These are phyloP conservation scores for Colletotrichum sp. DNA, from an alignment of 2,329 filamentous ascomycete species.

Conservation along the genomic window DNA sequence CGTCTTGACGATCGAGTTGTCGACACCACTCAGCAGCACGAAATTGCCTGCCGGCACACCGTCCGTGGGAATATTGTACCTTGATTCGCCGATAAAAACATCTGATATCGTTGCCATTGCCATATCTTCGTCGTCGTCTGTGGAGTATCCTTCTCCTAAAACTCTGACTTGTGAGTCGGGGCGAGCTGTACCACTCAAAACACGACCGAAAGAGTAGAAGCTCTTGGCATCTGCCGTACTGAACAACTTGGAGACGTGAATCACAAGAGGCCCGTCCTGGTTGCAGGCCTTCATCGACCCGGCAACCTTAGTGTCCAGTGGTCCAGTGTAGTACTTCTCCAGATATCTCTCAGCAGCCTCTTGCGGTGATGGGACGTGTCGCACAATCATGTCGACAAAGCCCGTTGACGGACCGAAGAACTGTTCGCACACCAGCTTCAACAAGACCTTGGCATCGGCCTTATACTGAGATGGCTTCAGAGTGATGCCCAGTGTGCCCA, in stretches of 20 bases:
- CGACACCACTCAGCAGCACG: constrained; percentile 89
- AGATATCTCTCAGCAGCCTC: constrained; percentile 79
- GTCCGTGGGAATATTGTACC: constrained; percentile 91
- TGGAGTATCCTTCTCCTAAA: constrained; percentile 91
- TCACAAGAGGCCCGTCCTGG: constrained; percentile 87
- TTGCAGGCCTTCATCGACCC: constrained; percentile 82
- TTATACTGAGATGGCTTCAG: constrained; percentile 94
- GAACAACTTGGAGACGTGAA: constrained; percentile 93
- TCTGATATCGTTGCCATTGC: constrained; percentile 81
- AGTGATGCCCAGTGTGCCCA: constrained; percentile 79
- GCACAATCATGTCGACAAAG: constrained; percentile 94
- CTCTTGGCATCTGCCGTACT: constrained; percentile 88
- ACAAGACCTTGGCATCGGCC: constrained; percentile 84
- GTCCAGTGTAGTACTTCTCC: constrained; percentile 90
- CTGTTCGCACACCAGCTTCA: constrained; percentile 90
- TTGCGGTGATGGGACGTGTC: constrained; percentile 86
- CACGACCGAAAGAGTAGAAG: constrained; percentile 89
- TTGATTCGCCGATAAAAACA: constrained; percentile 88
- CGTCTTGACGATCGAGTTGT: constrained; percentile 98
- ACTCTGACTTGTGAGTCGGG: constrained; percentile 86
- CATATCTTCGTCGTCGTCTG: constrained; percentile 99
- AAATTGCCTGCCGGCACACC: constrained; percentile 94
- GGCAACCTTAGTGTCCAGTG: constrained; percentile 81
- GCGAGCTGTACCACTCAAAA: constrained; percentile 88
- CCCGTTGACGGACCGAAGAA: constrained; percentile 91